Conservation (phyloP, 306 rosid species). For the apple (Malus domestica) region ASM211411v1 NC_041795.1:36156001-36156500, state of each 20-base stretch:
- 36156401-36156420: conserved; percentile 19
- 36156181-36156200: conserved; percentile 20
- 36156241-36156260: conserved; percentile 17
- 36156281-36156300: conserved; percentile 64
- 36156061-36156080: neutral
- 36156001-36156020: neutral
- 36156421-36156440: conserved; percentile 17
- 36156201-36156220: conserved; percentile 2
- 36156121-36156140: neutral
- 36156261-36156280: conserved; percentile 46
- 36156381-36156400: neutral
- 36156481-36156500: neutral
- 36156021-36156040: neutral
- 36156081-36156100: conserved; percentile 5
- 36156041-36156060: neutral
- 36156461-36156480: neutral
- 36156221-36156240: conserved; percentile 10
- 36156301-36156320: conserved; percentile 31
- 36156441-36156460: neutral
- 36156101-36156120: neutral
- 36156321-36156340: conserved; percentile 17
- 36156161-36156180: conserved; percentile 37
- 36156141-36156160: conserved; percentile 11
- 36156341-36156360: conserved; percentile 3
- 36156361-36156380: conserved; percentile 15